phyloP scores from a whole-genome alignment of 768 basidiomycete genomes.

The Tricholoma hemisulphureum region DNA sequence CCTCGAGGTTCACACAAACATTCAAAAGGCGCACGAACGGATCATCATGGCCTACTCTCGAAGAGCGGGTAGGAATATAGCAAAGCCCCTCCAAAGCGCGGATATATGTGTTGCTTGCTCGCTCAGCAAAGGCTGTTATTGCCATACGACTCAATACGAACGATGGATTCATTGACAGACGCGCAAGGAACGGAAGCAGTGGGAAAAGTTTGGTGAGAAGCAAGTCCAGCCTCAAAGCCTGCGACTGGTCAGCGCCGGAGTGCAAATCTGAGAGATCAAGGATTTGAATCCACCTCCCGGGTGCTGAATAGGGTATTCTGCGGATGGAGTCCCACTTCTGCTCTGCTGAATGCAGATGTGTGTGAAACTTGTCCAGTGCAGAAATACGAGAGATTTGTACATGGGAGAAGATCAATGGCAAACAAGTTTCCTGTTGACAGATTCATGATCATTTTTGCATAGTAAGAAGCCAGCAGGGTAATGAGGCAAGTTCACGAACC shows the following conservation, averaged over 20 bases:
- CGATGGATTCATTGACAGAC: constrained; percentile 52
- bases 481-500: constrained; percentile 25
- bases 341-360: constrained; percentile 61
- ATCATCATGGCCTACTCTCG: constrained; percentile 49
- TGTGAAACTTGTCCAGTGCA: constrained; percentile 56
- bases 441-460: background rate
- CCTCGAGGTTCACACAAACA: constrained; percentile 55
- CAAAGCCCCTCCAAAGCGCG: constrained; percentile 54
- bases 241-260: constrained; percentile 41
- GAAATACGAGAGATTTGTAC: constrained; percentile 44
- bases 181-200: constrained; percentile 61
- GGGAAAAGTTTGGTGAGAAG: constrained; percentile 65
- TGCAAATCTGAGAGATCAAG: constrained; percentile 66
- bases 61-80: constrained; percentile 40
- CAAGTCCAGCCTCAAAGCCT: constrained; percentile 58
- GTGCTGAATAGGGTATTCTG: constrained; percentile 81
- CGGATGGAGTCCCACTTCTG: constrained; percentile 86
- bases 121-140: constrained; percentile 47
- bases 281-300: constrained; percentile 81
- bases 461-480: background rate
- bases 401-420: constrained; percentile 65
- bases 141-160: constrained; percentile 62
- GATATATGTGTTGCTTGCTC: constrained; percentile 51
- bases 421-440: constrained; percentile 52
- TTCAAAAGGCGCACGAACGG: constrained; percentile 58